These are phyloP conservation scores for Corymbia maculata DNA, from an alignment of 345 rosid species.

Conservation along the genomic window DNA sequence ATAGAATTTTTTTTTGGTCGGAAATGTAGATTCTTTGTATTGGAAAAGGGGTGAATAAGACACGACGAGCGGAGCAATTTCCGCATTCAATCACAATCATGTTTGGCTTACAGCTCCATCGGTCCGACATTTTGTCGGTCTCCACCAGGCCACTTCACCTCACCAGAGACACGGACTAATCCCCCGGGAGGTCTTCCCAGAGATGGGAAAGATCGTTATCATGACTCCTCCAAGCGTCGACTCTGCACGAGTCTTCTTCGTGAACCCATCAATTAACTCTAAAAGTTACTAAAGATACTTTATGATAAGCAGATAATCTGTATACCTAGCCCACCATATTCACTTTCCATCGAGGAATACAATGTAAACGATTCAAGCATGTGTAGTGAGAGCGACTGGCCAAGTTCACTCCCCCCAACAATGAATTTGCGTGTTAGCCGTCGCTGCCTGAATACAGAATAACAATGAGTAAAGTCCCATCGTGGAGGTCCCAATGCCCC, in stretches of 20 bases:
- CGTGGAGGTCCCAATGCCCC: background rate
- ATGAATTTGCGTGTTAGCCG: background rate
- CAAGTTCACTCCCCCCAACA: background rate
- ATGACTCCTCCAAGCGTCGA: background rate
- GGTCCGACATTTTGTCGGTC: background rate
- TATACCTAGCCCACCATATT: background rate
- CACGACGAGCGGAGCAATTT: background rate
- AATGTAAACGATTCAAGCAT: background rate
- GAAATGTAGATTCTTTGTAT: background rate
- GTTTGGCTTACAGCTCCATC: background rate
- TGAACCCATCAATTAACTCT: background rate
- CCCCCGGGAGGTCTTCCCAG: background rate
- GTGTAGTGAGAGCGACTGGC: background rate
- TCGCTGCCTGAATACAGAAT: background rate
- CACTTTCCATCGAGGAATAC: background rate
- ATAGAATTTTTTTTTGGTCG: background rate
- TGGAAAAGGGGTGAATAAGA: background rate
- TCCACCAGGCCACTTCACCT: background rate
- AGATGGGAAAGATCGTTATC: background rate
- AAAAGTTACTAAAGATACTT: background rate
- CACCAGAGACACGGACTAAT: background rate
- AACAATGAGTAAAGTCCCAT: background rate
- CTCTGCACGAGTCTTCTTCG: background rate
- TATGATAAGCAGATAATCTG: background rate
- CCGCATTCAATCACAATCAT: background rate